These are phyloP conservation scores for Diplodia intermedia DNA, from an alignment of 2,329 filamentous ascomycete genomes.

Conservation along the genomic window DNA sequence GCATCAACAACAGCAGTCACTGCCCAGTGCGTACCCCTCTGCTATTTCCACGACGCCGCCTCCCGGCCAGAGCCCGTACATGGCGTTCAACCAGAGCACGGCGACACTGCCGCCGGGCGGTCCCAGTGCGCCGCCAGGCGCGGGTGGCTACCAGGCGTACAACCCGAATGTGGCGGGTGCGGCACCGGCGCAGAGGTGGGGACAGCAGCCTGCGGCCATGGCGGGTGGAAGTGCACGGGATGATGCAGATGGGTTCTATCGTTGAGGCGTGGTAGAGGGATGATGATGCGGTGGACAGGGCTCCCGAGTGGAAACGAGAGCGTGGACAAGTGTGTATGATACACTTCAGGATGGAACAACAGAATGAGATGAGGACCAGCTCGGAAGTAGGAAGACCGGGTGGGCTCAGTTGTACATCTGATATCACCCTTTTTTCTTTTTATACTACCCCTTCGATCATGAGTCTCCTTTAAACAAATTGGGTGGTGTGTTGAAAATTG, in stretches of 20 bases:
- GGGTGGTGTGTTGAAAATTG: not conserved
- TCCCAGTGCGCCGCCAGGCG: conserved; percentile 22
- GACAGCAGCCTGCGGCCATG: conserved; percentile 38
- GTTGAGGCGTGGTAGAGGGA: conserved; percentile 27
- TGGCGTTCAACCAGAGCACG: conserved; percentile 40
- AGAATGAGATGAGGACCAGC: not conserved
- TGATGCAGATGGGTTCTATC: conserved; percentile 41
- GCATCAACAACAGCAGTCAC: conserved; percentile 37
- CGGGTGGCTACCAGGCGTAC: conserved; percentile 42
- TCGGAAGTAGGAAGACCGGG: not conserved
- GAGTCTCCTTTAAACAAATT: not conserved
- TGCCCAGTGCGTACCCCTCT: conserved; percentile 3
- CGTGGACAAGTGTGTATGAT: not conserved
- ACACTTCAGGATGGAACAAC: not conserved
- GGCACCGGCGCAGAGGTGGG: conserved; percentile 30
- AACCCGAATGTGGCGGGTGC: conserved; percentile 35
- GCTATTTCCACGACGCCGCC: conserved; percentile 3
- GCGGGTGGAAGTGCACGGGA: conserved; percentile 43
- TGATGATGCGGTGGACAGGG: not conserved
- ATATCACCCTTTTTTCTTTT: not conserved
- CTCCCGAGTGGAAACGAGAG: not conserved
- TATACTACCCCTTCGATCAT: not conserved
- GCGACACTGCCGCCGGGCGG: conserved; percentile 37
- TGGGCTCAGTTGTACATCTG: not conserved
- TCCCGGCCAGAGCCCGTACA: conserved; percentile 35